Percentiles rank a stretch among this genome's conserved stretches.
These are phyloP conservation scores for Penicillium paradoxum DNA, from an alignment of 495 filamentous ascomycete species.

Conservation along the genomic window DNA sequence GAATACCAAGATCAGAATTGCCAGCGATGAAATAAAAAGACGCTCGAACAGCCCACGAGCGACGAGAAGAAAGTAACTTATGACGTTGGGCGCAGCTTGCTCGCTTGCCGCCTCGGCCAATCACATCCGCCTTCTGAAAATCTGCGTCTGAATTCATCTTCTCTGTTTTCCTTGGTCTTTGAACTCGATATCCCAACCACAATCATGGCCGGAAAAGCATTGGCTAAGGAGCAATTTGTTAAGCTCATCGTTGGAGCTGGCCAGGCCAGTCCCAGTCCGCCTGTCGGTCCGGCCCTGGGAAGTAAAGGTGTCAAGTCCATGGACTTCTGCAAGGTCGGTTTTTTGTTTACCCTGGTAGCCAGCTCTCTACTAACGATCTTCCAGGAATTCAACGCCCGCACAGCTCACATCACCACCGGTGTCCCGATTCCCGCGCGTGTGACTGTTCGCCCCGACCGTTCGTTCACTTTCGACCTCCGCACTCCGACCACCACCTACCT, in stretches of 20 bases:
- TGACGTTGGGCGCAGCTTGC: constrained; percentile 22
- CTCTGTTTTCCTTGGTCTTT: not conserved
- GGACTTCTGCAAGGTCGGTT: constrained; percentile 95
- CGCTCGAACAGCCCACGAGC: not conserved
- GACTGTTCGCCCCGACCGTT: constrained; percentile 87
- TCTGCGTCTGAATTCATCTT: constrained; percentile 10
- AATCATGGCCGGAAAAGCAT: constrained; percentile 73
- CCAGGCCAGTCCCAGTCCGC: constrained; percentile 94
- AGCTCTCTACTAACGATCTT: not conserved
- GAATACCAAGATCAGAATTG: not conserved
- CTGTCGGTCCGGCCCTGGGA: constrained; percentile 92
- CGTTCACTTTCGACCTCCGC: constrained; percentile 88
- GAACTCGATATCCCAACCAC: not conserved
- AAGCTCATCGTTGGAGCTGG: constrained; percentile 98
- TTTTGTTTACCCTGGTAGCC: not conserved
- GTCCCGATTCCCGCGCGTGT: constrained; percentile 86
- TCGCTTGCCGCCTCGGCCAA: constrained; percentile 23
- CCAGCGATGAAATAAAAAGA: not conserved
- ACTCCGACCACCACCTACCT: constrained; percentile 90
- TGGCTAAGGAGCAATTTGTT: constrained; percentile 78
- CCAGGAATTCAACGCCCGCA: constrained; percentile 97
- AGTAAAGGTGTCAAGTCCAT: constrained; percentile 99
- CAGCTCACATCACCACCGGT: constrained; percentile 74
- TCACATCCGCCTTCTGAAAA: constrained; percentile 20
- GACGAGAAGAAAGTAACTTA: constrained; percentile 2